Evolutionary conservation across 257 asterid genomes (phyloP), one percentile per base, ranked within the genome.

Genomic region (Scutellaria baicalensis): DNA sequence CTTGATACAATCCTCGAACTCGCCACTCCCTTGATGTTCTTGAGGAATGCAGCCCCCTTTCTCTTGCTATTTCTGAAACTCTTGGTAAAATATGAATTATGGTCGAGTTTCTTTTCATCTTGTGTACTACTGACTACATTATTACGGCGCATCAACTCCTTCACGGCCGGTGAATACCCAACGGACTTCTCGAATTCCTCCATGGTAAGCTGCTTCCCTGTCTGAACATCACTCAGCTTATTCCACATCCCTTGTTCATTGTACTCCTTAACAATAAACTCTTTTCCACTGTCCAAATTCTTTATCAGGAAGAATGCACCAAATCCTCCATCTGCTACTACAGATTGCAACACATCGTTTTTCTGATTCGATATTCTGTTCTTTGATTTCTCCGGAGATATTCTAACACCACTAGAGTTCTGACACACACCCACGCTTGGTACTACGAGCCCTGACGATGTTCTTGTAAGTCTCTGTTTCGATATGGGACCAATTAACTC

Each of bases 121-220:
- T 67, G 77, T 21, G 16, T 38, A 48, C 59, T 38, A 48, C 59
- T 50, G 43, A 68, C 77, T 0, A 14, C 21, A 7, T 75, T 67
- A 60, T 79, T 84, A 38, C 97, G 74, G 1, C 89, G 76, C 96
- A 94, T 89, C 79, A 93, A 49, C 76, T 93, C 96, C 79, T 86
- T 91, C 20, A 89, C 99, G 0, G 85, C 86, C 1, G 96, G 96
- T 0, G 99, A 93, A 54, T 80, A 79, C 21, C 97, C 97, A 0
- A 89, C 94, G 0, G 92, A 77, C 74, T 82, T 91, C 83, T 93
- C 99, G 47, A 91, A 91, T 66, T 91, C 99, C 71, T 91, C 99
- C 88, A 88, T 86, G 1, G 93, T 91, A 3, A 91, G 85, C 39
- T 89, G 96, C 79, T 86, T 84, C 71, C 99, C 97, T 9, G 99